Base-by-base conservation (phyloP, 2,329 filamentous ascomycete genomes). In the Aspergillus tamarii region DNA sequence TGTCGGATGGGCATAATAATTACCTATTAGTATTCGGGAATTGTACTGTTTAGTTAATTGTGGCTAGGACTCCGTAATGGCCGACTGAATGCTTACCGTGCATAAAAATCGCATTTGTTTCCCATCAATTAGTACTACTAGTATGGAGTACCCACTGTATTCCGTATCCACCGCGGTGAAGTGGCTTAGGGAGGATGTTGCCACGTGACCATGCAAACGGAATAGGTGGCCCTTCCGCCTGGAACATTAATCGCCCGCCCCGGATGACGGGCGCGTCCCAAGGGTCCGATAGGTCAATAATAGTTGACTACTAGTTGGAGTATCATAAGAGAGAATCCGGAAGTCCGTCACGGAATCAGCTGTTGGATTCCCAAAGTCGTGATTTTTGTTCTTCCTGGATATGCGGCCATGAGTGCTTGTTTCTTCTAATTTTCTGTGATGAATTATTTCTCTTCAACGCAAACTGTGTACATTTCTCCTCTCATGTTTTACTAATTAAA, bases 141-240 rank as follows among this genome's bases (percentile, higher is more conserved):
- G 26, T 26, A 26, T 26, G 5, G 26, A 26, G 26, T 26, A 26
- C 26, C 26, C 26, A 26, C 26, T 26, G 26, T 26, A 3, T 3
- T 26, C 5, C 26, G 26, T 26, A 26, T 26, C 26, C 26, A 26
- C 26, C 26, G 26, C 26, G 26, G 26, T 26, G 26, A 26, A 26
- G 26, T 26, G 26, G 26, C 26, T 26, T 26, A 26, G 26, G 2
- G 26, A 26, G 2, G 26, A 26, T 26, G 2, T 26, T 4, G 26
- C 5, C 26, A 66, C 62, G 64, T 66, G 64, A 64, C 23, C 11
- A 4, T 28, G 3, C 2, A 10, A 62, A 64, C 54, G 59, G 63
- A 54, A 57, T 68, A 69, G 67, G 64, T 69, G 67, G 61, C 67
- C 60, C 61, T 63, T 65, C 59, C 32, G 54, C 21, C 12, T 63